phyloP scores from a whole-genome alignment of 2,329 filamentous ascomycete genomes.

The Ophiostoma himal-ulmi region DNA sequence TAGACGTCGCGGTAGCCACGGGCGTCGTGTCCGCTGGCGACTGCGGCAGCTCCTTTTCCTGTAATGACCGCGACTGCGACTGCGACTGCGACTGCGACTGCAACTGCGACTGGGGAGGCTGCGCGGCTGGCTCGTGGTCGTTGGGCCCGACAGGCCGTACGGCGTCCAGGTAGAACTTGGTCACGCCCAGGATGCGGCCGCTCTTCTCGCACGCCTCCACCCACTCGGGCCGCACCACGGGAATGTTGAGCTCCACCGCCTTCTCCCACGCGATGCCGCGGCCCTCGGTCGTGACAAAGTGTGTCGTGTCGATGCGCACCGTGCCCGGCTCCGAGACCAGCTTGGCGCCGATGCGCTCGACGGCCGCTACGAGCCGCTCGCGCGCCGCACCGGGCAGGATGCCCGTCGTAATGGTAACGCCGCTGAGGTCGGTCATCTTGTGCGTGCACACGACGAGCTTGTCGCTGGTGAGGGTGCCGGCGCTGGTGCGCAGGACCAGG shows the following conservation, averaged over 20 bases:
- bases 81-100: conserved; percentile 15
- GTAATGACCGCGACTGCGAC: conserved; percentile 22
- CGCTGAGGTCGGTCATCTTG: conserved; percentile 96
- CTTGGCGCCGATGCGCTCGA: conserved; percentile 88
- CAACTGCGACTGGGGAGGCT: not conserved
- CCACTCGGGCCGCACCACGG: conserved; percentile 95
- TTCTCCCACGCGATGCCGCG: conserved; percentile 89
- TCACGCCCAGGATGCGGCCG: conserved; percentile 86
- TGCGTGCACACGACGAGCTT: conserved; percentile 83
- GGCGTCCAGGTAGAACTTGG: conserved; percentile 93
- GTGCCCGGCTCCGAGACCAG: conserved; percentile 58
- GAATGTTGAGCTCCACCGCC: conserved; percentile 95
- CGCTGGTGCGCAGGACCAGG: conserved; percentile 81
- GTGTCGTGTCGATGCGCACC: conserved; percentile 93
- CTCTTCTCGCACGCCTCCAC: conserved; percentile 92
- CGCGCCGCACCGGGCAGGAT: conserved; percentile 68
- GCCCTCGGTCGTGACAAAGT: conserved; percentile 95
- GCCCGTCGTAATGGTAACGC: conserved; percentile 89
- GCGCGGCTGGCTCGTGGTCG: conserved; percentile 19
- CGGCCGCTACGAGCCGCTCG: conserved; percentile 66
- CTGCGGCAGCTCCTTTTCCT: conserved; percentile 30
- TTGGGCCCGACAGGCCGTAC: conserved; percentile 41
- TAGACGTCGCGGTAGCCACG: conserved; percentile 12
- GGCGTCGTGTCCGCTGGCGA: conserved; percentile 17
- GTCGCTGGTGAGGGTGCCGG: conserved; percentile 79